Evolutionary conservation across 805 yeast genomes (phyloP).

Genomic region (Saccharomycopsis schoenii): DNA sequence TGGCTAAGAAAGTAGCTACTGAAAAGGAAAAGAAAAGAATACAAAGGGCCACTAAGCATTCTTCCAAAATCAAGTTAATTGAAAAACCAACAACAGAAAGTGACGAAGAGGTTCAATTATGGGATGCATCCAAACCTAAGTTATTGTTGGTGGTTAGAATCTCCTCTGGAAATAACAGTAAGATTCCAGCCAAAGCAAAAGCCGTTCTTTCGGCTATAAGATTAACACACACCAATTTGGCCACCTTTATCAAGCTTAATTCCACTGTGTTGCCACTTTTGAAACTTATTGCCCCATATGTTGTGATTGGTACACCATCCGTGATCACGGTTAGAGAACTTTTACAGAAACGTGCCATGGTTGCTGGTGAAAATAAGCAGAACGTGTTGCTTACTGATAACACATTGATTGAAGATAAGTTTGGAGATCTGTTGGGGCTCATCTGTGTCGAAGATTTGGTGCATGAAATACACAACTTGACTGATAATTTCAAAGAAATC

Average conservation of each 20-base stretch:
- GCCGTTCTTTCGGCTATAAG: slow-evolving; percentile 53
- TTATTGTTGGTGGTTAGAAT: slow-evolving; percentile 60
- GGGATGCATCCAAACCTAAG: slow-evolving; percentile 33
- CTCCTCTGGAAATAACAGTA: slow-evolving; percentile 50
- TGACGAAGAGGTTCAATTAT: slow-evolving; percentile 24
- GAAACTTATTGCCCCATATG: slow-evolving; percentile 61
- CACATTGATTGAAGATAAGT: slow-evolving; percentile 60
- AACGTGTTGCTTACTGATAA: slow-evolving; percentile 56
- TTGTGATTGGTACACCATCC: slow-evolving; percentile 69
- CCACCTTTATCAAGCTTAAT: slow-evolving; percentile 62
- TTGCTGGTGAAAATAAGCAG: slow-evolving; percentile 28
- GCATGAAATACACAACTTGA: slow-evolving; percentile 55
- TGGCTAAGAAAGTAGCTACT: slow-evolving; percentile 53
- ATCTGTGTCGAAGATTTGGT: slow-evolving; percentile 76
- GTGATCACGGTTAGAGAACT: slow-evolving; percentile 60
- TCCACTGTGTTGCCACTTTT: slow-evolving; percentile 50
- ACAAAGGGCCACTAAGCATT: slow-evolving; percentile 44
- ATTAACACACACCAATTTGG: slow-evolving; percentile 50
- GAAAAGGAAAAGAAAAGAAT: slow-evolving; percentile 62
- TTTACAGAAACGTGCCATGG: slow-evolving; percentile 67
- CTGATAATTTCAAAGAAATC: slow-evolving; percentile 53
- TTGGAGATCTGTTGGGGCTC: slow-evolving; percentile 52
- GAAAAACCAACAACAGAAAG: slow-evolving; percentile 21
- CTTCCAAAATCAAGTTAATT: slow-evolving; percentile 21
- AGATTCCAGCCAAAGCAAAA: slow-evolving; percentile 54